A percentile compares a stretch with the other conserved stretches of the same genome.
Evolutionary conservation across 495 filamentous ascomycete species (phyloP).

Genomic region (Talaromyces proteolyticus): DNA sequence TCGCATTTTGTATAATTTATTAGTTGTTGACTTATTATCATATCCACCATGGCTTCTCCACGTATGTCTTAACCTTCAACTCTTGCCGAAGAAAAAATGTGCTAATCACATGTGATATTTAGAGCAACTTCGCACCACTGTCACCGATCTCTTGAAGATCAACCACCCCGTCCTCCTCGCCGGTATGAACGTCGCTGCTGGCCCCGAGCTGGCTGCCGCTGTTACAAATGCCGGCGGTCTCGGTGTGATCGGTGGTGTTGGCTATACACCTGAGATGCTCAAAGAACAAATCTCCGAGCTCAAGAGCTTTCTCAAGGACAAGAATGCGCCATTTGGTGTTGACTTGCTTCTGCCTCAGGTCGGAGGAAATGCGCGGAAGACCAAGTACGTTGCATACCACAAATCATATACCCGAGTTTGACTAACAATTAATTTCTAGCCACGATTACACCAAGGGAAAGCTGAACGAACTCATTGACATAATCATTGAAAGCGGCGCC

Average conservation of each 20-base stretch:
- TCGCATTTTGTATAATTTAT: constrained; percentile 7
- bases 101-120: constrained; percentile 18
- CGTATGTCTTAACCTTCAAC: constrained; percentile 47
- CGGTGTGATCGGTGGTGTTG: constrained; percentile 93
- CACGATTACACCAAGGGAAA: constrained; percentile 99
- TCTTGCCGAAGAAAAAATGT: background rate
- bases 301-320: constrained; percentile 83
- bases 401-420: background rate
- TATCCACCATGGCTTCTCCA: constrained; percentile 68
- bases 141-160: constrained; percentile 95
- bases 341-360: constrained; percentile 93
- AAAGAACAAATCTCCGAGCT: constrained; percentile 90
- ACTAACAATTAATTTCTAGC: constrained; percentile 37
- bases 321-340: constrained; percentile 98
- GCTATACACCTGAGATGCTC: constrained; percentile 96
- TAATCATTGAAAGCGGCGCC: constrained; percentile 85
- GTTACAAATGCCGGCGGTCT: constrained; percentile 96
- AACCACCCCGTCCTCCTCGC: constrained; percentile 94
- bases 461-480: constrained; percentile 82
- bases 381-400: constrained; percentile 65
- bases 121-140: constrained; percentile 83
- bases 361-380: constrained; percentile 87
- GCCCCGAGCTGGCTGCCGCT: constrained; percentile 92
- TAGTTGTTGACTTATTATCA: constrained; percentile 11
- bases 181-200: constrained; percentile 98